Evolutionary conservation across 2,329 filamentous ascomycete genomes (phyloP).

Genomic region (Pseudonectria foliicola): DNA sequence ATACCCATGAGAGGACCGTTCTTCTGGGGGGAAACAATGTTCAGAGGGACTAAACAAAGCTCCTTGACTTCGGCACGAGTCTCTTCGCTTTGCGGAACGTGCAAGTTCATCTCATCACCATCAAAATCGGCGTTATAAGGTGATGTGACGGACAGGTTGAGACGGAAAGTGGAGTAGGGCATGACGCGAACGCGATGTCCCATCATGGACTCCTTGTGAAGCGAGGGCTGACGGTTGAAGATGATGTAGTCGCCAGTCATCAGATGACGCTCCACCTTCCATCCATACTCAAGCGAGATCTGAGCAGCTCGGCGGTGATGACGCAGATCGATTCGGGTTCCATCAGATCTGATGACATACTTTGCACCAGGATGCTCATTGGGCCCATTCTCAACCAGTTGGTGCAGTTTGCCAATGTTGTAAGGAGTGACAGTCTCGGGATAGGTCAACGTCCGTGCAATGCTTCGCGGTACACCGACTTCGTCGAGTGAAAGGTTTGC

Average conservation of each 20-base stretch:
- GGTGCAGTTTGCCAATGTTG: slow-evolving; percentile 89
- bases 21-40: slow-evolving; percentile 95
- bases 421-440: slow-evolving; percentile 96
- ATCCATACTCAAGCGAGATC: slow-evolving; percentile 86
- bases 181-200: slow-evolving; percentile 95
- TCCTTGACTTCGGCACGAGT: slow-evolving; percentile 91
- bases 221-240: slow-evolving; percentile 97
- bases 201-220: slow-evolving; percentile 99
- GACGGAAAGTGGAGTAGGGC: slow-evolving; percentile 97
- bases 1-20: slow-evolving; percentile 99
- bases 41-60: slow-evolving; percentile 94
- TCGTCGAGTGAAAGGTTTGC: slow-evolving; percentile 94
- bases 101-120: slow-evolving; percentile 99
- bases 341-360: slow-evolving; percentile 90
- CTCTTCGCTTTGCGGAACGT: slow-evolving; percentile 96
- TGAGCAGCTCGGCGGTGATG: slow-evolving; percentile 85
- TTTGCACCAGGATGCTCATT: slow-evolving; percentile 94
- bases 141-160: slow-evolving; percentile 95
- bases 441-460: slow-evolving; percentile 88
- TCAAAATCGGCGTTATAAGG: slow-evolving; percentile 99
- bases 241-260: slow-evolving; percentile 96
- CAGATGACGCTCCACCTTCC: slow-evolving; percentile 97
- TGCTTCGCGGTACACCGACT: slow-evolving; percentile 91
- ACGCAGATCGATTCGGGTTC: slow-evolving; percentile 87
- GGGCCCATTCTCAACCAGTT: slow-evolving; percentile 85